Evolutionary conservation across 768 basidiomycete species (phyloP), one percentile per base, ranked within the genome.

Genomic region (Kwoniella bestiolae): DNA sequence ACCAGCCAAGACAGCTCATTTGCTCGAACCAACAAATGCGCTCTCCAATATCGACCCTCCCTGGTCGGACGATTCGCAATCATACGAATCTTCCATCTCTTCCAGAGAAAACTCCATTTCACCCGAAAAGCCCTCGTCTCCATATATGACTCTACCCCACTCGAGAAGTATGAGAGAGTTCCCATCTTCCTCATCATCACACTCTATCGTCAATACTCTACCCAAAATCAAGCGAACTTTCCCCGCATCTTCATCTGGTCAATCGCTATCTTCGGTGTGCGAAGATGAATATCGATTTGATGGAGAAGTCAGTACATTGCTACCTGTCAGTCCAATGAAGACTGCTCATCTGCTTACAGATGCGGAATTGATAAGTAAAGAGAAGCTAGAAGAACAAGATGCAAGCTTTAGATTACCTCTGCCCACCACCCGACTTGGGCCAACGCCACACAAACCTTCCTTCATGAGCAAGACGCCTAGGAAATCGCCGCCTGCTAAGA

Each of bases 241-340:
- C 61, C 71, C 71, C 28, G 62, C 71, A 16, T 73, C 72, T 2
- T 65, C 67, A 8, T 73, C 72, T 35, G 72, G 31, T 25, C 58
- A 62, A 34, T 65, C 68, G 7, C 55, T 73, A 9, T 57, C 68
- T 12, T 66, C 63, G 5, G 53, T 73, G 3, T 62, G 59, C 8
- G 71, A 73, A 67, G 68, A 67, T 11, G 21, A 26, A 23, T 31
- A 58, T 26, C 32, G 25, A 4, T n/a, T 32, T 29, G 38, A 52
- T 26, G 41, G 38, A 3, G 67, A 68, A 8, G 50, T 60, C 14
- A 60, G 56, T 38, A 64, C 67, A 3, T 29, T 65, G 5, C n/a
- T 65, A 16, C 67, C 67, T 9, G 62, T 64, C 56, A 68, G 67
- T 50, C 67, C 67, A 7, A 31, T 51, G 21, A 64, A 65, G 50